Conservation (phyloP, 768 basidiomycete species). For the Rossbeevera mucosa region DNA sequence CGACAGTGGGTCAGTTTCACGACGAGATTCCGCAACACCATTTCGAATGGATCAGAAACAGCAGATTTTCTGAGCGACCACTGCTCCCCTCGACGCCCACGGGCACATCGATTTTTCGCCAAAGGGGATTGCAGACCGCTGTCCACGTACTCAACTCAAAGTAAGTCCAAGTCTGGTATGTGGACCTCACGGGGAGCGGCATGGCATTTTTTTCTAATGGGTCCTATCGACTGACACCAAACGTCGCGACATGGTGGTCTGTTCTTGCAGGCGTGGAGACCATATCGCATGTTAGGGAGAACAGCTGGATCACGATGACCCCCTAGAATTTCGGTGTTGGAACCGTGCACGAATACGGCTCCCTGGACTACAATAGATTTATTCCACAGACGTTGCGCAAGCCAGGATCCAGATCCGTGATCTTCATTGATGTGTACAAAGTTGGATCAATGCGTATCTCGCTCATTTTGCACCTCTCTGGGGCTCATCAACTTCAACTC, state of each 20-base stretch:
- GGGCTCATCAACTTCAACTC: neutral
- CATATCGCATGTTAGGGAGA: slow-evolving; percentile 58
- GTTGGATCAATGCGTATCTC: slow-evolving; percentile 41
- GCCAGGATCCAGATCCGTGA: slow-evolving; percentile 56
- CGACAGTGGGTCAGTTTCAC: slow-evolving; percentile 45
- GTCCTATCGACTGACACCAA: neutral
- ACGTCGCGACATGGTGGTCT: neutral
- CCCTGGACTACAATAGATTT: slow-evolving; percentile 52
- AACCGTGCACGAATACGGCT: slow-evolving; percentile 60
- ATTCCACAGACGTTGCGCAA: slow-evolving; percentile 45
- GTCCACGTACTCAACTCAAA: slow-evolving; percentile 53
- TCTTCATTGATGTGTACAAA: slow-evolving; percentile 58
- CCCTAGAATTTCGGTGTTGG: slow-evolving; percentile 60
- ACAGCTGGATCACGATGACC: slow-evolving; percentile 59
- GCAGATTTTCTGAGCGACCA: slow-evolving; percentile 68
- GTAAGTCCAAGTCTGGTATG: slow-evolving; percentile 64
- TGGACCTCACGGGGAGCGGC: slow-evolving; percentile 69
- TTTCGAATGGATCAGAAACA: slow-evolving; percentile 57
- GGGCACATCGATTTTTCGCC: slow-evolving; percentile 68
- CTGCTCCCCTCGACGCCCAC: slow-evolving; percentile 52
- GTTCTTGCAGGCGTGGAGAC: slow-evolving; percentile 48
- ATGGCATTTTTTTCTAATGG: slow-evolving; percentile 6
- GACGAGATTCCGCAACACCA: slow-evolving; percentile 54
- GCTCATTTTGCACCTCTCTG: neutral
- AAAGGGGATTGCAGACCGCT: slow-evolving; percentile 60